Conservation (phyloP, 306 rosid genomes). For the Prinsepia uniflora region DNA sequence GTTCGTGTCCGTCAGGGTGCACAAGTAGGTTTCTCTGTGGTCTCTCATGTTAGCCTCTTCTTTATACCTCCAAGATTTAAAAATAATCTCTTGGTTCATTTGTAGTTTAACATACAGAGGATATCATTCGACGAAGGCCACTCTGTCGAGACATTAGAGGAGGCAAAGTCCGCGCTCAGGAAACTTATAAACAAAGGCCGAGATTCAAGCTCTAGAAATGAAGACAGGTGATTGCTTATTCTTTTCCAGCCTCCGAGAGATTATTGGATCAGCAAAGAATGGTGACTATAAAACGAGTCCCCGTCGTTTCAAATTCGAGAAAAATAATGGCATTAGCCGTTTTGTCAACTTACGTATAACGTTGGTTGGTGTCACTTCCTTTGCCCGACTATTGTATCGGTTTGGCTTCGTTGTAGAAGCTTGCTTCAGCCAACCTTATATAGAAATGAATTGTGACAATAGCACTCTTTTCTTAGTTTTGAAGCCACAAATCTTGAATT, state of each 20-base stretch:
- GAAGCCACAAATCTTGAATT: too few species aligned
- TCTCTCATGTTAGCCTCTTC: background rate
- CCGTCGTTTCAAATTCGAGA: background rate
- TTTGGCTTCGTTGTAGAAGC: too few species aligned
- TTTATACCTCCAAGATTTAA: background rate
- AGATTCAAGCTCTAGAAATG: constrained; percentile 57
- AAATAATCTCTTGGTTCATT: background rate
- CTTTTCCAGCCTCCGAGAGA: constrained; percentile 3
- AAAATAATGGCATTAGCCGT: background rate
- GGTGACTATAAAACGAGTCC: background rate
- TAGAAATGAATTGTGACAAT: too few species aligned
- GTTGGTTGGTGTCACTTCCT: too few species aligned
- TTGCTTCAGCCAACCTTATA: too few species aligned
- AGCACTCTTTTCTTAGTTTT: too few species aligned
- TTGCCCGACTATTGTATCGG: too few species aligned
- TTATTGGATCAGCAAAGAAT: too few species aligned
- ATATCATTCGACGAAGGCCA: constrained; percentile 92
- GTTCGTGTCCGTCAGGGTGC: constrained; percentile 98
- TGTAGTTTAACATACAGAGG: constrained; percentile 93
- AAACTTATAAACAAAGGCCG: constrained; percentile 68
- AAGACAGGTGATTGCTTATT: constrained; percentile 8
- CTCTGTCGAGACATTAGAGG: constrained; percentile 78
- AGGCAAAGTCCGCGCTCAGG: constrained; percentile 93
- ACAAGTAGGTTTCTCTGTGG: constrained; percentile 46
- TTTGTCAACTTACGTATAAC: background rate